Conservation (phyloP, 257 asterid species). For the Mitragyna speciosa region DNA sequence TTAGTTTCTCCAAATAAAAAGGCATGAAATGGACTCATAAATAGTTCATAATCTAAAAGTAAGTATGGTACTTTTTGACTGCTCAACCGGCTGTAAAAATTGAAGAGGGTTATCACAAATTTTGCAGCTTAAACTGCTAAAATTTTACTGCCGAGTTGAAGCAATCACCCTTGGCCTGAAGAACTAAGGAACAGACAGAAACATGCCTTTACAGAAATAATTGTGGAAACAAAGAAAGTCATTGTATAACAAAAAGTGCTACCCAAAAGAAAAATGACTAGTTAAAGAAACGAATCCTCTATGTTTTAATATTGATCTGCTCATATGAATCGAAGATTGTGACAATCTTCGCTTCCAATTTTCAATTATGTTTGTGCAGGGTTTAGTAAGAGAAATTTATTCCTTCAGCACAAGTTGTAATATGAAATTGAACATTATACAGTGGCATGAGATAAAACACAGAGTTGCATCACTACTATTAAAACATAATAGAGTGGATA, state of each 20-base stretch:
- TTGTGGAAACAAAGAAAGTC: neutral
- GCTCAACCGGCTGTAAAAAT: neutral
- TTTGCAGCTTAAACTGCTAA: neutral
- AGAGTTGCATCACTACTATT: neutral
- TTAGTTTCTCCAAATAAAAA: neutral
- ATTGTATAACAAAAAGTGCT: neutral
- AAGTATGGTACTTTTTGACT: too few species aligned
- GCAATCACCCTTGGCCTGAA: too few species aligned
- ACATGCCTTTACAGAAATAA: neutral
- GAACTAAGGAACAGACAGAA: too few species aligned
- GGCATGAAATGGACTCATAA: neutral
- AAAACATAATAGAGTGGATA: neutral
- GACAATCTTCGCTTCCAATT: conserved; percentile 9
- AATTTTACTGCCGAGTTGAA: too few species aligned
- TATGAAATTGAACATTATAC: neutral
- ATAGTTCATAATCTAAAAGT: neutral
- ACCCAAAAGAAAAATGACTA: neutral
- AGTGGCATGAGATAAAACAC: neutral
- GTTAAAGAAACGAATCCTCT: neutral
- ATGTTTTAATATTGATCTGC: neutral
- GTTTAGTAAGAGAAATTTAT: neutral
- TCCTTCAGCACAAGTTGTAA: conserved; percentile 9
- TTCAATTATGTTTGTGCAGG: neutral
- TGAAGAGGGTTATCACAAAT: neutral
- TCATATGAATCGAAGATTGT: conserved; percentile 6